Conservation (phyloP, 2,329 filamentous ascomycete species). For the Coleophoma eucalyptorum region DNA sequence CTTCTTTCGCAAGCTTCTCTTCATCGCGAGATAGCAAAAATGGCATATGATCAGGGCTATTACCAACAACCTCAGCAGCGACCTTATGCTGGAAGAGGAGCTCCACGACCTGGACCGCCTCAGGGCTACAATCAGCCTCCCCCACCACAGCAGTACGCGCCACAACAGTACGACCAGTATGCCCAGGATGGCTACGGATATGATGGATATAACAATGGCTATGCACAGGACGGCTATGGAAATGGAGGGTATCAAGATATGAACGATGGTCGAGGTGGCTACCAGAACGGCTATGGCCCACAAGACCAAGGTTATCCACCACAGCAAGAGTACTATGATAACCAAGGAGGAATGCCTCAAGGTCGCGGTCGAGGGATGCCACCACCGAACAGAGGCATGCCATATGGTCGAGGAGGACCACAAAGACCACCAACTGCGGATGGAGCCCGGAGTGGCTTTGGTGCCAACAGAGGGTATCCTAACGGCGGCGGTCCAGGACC, state of each 20-base stretch:
- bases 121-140: constrained; percentile 20
- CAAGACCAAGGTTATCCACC: constrained; percentile 22
- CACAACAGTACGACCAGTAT: constrained; percentile 43
- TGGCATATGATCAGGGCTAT: constrained; percentile 27
- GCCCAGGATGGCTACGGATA: constrained; percentile 18
- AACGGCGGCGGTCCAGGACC: constrained; percentile 13
- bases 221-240: constrained; percentile 22
- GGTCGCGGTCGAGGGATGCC: constrained; percentile 11
- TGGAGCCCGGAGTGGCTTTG: constrained; percentile 18
- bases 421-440: constrained; percentile 22
- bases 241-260: constrained; percentile 11
- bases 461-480: constrained; percentile 5
- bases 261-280: constrained; percentile 7
- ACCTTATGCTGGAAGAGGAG: constrained; percentile 23
- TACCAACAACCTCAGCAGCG: constrained; percentile 23
- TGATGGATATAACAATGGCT: constrained; percentile 19
- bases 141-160: constrained; percentile 47
- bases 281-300: constrained; percentile 16
- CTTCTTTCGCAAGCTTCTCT: neutral
- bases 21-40: constrained; percentile 8
- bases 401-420: constrained; percentile 14
- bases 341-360: constrained; percentile 11
- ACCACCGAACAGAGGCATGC: constrained; percentile 15
- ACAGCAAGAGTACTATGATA: constrained; percentile 23
- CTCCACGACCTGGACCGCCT: constrained; percentile 19